Base-by-base conservation (phyloP, 345 rosid genomes). In the Gossypium raimondii region DNA sequence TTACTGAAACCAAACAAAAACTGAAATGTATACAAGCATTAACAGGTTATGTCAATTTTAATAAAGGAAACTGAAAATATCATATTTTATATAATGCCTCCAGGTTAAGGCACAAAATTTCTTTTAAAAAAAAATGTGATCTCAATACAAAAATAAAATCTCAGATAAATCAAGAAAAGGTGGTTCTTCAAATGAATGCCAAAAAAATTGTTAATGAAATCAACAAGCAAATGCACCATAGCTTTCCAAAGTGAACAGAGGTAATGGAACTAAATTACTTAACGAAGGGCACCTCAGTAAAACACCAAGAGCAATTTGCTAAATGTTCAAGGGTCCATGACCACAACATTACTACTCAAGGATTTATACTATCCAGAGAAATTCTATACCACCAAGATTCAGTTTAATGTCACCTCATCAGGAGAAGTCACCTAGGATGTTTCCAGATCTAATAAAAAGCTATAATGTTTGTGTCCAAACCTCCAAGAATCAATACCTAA, bases 141-240 rank as follows among this genome's bases (percentile, higher is more conserved):
- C 24, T 17, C 22, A n/a, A 3, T 9, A 41, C 20, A 41, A 17
- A 63, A 17, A 63, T 9, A 16, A 63, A 17, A 63, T 38, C 4
- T 62, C 20, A 63, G 13, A 38, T 7, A 53, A 53, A 17, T 17
- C 48, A 34, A 38, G 68, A 63, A 63, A 53, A 38, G 48, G 48
- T 63, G 14, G 13, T 63, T 20, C 68, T 1, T 6, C 14, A 63
- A 18, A 64, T 38, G 24, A 65, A 44, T 65, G 51, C 70, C 18
- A 43, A 65, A 9, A 43, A 65, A 66, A 44, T 2, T 10, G 34
- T 66, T 10, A 43, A 2, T 18, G 70, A 44, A n/a, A 65, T n/a
- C 51, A 64, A 41, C 51, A 65, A 20, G 70, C n/a, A 66, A 44
- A 66, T 66, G n/a, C 52, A 44, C n/a, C 69, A 64, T n/a, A 11